These are phyloP conservation scores for Ophiocordyceps australis DNA, from an alignment of 2,329 filamentous ascomycete species.

Conservation along the genomic window DNA sequence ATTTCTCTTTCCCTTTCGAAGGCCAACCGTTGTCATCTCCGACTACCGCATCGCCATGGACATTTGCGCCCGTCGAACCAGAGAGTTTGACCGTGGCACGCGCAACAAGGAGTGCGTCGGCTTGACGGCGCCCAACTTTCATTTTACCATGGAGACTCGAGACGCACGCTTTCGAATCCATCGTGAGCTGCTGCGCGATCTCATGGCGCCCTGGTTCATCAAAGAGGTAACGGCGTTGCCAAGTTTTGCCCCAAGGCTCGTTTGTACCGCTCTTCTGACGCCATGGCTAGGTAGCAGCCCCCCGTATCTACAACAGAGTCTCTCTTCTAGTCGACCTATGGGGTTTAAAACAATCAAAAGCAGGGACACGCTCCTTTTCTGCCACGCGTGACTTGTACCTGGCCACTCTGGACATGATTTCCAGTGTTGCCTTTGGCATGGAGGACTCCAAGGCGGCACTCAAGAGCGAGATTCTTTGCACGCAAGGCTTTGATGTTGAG, in stretches of 20 bases:
- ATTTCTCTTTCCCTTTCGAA: slow-evolving; percentile 13
- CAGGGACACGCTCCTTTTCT: slow-evolving; percentile 11
- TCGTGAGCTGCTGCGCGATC: slow-evolving; percentile 14
- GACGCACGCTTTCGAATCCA: slow-evolving; percentile 14
- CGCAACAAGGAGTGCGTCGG: slow-evolving; percentile 9
- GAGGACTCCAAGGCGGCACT: slow-evolving; percentile 6
- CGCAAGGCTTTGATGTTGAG: slow-evolving; percentile 1
- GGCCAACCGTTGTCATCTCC: slow-evolving; percentile 13
- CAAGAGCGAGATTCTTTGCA: slow-evolving; percentile 3
- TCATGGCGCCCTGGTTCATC: slow-evolving; percentile 18
- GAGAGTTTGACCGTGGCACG: slow-evolving; percentile 13
- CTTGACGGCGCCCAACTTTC: slow-evolving; percentile 9
- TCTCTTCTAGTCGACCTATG: slow-evolving; percentile 14
- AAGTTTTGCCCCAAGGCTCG: neutral
- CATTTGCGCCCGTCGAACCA: slow-evolving; percentile 11
- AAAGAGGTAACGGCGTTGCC: slow-evolving; percentile 6
- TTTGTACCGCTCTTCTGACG: neutral
- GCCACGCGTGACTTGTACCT: slow-evolving; percentile 13
- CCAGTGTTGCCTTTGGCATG: slow-evolving; percentile 14
- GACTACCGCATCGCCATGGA: slow-evolving; percentile 15
- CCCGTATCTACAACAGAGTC: slow-evolving; percentile 13
- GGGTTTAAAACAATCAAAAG: slow-evolving; percentile 11
- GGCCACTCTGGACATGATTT: slow-evolving; percentile 15
- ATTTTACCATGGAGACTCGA: slow-evolving; percentile 13
- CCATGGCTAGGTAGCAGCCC: slow-evolving; percentile 12